Evolutionary conservation across 2,329 filamentous ascomycete species (phyloP).

Genomic region (Fusarium praegraminearum): DNA sequence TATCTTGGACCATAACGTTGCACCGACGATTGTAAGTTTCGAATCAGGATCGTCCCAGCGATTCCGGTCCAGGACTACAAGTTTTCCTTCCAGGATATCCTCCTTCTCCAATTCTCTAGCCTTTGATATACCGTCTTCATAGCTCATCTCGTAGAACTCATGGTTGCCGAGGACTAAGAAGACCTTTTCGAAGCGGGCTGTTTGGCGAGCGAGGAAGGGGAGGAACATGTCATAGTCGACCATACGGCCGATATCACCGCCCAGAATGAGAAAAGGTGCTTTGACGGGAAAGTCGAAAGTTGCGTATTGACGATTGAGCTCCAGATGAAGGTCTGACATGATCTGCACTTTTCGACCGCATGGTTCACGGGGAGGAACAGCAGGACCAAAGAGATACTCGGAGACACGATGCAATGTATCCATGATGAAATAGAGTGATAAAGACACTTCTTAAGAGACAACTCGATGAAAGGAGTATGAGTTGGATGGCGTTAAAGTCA

Average conservation of each 20-base stretch:
- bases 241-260: slow-evolving; percentile 64
- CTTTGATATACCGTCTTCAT: slow-evolving; percentile 53
- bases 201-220: slow-evolving; percentile 58
- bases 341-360: slow-evolving; percentile 48
- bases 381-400: slow-evolving; percentile 36
- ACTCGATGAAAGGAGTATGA: neutral
- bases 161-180: slow-evolving; percentile 66
- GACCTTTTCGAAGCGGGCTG: slow-evolving; percentile 57
- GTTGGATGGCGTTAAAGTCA: neutral
- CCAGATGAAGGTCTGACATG: slow-evolving; percentile 65
- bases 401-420: slow-evolving; percentile 36
- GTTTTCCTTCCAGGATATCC: slow-evolving; percentile 51
- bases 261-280: slow-evolving; percentile 60
- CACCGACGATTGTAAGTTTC: slow-evolving; percentile 65
- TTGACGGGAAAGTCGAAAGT: slow-evolving; percentile 56
- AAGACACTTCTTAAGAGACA: neutral
- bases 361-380: slow-evolving; percentile 25
- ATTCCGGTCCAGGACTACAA: slow-evolving; percentile 60
- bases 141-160: slow-evolving; percentile 63
- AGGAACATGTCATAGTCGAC: slow-evolving; percentile 60
- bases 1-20: slow-evolving; percentile 68
- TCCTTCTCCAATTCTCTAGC: slow-evolving; percentile 57
- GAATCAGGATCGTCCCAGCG: slow-evolving; percentile 56
- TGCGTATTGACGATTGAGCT: slow-evolving; percentile 58
- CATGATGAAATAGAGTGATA: slow-evolving; percentile 14